phyloP scores from a whole-genome alignment of 192 early-diverging fungal species.

The Entophlyctis helioformis region DNA sequence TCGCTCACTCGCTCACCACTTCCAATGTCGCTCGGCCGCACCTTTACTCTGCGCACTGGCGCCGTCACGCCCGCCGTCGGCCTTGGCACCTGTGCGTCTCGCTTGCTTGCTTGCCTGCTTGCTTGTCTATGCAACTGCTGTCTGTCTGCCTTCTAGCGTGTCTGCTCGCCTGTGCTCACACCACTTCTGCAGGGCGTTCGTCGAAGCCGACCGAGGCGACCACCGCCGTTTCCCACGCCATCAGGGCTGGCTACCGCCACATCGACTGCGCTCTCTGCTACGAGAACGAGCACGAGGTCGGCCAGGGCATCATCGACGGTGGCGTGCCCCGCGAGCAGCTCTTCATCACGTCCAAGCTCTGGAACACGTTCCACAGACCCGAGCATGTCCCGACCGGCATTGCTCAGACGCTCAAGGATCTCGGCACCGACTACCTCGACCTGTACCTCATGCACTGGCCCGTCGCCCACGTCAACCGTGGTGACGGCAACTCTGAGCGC shows the following conservation, averaged over 20 bases:
- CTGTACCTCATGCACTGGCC: slow-evolving; percentile 84
- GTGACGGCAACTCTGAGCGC: slow-evolving; percentile 15
- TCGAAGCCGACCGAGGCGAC: slow-evolving; percentile 31
- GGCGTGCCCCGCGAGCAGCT: slow-evolving; percentile 57
- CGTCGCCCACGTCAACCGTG: slow-evolving; percentile 34
- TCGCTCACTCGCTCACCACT: too few relatives aligned
- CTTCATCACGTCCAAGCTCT: slow-evolving; percentile 66
- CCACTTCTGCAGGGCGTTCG: slow-evolving; percentile 34
- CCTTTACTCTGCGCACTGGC: slow-evolving; percentile 10
- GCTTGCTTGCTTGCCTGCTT: not conserved
- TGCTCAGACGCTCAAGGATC: slow-evolving; percentile 50
- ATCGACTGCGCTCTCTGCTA: slow-evolving; percentile 39
- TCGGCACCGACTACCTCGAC: slow-evolving; percentile 67
- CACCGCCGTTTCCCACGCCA: slow-evolving; percentile 49
- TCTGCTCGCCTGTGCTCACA: not conserved
- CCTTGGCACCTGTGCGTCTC: slow-evolving; percentile 15
- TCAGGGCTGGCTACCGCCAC: slow-evolving; percentile 51
- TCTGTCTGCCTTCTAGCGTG: not conserved
- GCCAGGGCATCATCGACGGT: slow-evolving; percentile 30
- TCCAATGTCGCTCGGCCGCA: not conserved
- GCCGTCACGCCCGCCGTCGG: slow-evolving; percentile 12
- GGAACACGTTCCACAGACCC: slow-evolving; percentile 50
- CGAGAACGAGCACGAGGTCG: slow-evolving; percentile 71
- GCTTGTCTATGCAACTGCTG: not conserved
- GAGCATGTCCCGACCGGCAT: slow-evolving; percentile 49